These are phyloP conservation scores for Gnetum montanum DNA, from an alignment of 75 land plant genomes.

Conservation along the genomic window DNA sequence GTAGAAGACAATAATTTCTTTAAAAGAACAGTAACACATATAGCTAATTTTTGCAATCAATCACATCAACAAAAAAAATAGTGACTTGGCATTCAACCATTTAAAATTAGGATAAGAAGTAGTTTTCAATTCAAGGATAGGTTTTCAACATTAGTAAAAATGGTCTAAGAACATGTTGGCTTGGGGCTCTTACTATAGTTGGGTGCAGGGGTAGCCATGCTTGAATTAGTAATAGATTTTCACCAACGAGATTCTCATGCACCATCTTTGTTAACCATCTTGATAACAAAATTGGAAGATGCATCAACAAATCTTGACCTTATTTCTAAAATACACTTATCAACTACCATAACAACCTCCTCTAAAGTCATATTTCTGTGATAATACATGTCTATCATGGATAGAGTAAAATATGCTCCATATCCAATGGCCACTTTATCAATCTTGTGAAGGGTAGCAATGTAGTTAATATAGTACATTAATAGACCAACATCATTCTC, in stretches of 20 bases:
- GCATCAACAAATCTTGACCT: conserved; percentile 71
- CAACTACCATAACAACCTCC: conserved; percentile 72
- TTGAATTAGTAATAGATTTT: conserved; percentile 47
- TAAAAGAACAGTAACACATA: no score
- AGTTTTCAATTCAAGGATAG: no score
- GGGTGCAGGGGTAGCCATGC: conserved; percentile 11
- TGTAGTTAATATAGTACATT: conserved; percentile 83
- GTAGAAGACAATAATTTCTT: no score
- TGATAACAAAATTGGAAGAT: conserved; percentile 88
- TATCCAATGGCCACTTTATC: conserved; percentile 92
- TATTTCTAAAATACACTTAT: conserved; percentile 71
- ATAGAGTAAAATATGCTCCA: conserved; percentile 71
- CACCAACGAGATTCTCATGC: conserved; percentile 83
- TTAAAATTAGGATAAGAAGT: no score
- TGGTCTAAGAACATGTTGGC: no score
- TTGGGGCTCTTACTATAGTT: background rate
- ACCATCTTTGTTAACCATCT: conserved; percentile 94
- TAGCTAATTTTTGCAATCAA: no score
- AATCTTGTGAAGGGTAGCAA: conserved; percentile 86
- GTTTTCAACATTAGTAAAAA: no score
- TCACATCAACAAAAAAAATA: no score
- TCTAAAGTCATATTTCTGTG: conserved; percentile 67
- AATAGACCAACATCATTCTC: conserved; percentile 87
- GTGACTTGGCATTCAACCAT: no score
- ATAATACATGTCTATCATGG: conserved; percentile 82